Evolutionary conservation across 2,329 filamentous ascomycete genomes (phyloP), one percentile per base, ranked within the genome.

Genomic region (Cladosporium austrohemisphaericum): DNA sequence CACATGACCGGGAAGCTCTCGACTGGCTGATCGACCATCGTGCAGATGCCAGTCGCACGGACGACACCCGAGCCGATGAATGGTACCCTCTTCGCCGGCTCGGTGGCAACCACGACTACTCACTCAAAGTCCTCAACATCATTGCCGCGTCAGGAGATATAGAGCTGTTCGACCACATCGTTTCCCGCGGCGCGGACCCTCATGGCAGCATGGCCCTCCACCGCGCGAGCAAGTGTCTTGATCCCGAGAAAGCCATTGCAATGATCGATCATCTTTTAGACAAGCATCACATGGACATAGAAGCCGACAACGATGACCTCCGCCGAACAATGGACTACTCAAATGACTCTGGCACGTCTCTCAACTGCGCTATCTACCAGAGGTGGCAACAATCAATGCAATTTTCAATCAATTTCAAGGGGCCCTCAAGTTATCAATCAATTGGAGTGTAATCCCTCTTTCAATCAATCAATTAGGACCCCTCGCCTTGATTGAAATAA

Each of bases 21-120:
- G 45, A 54, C 36, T 53, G 46, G 45, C 18, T 54, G n/a, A 38
- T 55, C 16, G 54, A 52, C 22, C 52, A 49, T 16, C 52, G 54
- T 5, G 45, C 35, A 8, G 52, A 55, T 16, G 33, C 52, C 41
- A 54, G 28, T 28, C 31, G 29, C 8, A 50, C 50, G 3, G 40
- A 54, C 19, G 25, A 26, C n/a, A 18, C 16, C 11, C 19, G 52
- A 9, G 38, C n/a, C n/a, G 51, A 50, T 5, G 14, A 25, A n/a
- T n/a, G n/a, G n/a, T n/a, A 23, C 10, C 35, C 33, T 16, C 44
- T 44, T 8, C 25, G 3, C 26, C 47, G 19, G n/a, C 41, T 31
- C 28, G 19, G 6, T 37, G 28, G 44, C 1, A 41, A 31, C 26
- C 33, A 22, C 29, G 51, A 54, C 16, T 31, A 51, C 31, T 55